These are phyloP conservation scores for Basipetospora chlamydospora DNA, from an alignment of 2,329 filamentous ascomycete genomes.

Conservation along the genomic window DNA sequence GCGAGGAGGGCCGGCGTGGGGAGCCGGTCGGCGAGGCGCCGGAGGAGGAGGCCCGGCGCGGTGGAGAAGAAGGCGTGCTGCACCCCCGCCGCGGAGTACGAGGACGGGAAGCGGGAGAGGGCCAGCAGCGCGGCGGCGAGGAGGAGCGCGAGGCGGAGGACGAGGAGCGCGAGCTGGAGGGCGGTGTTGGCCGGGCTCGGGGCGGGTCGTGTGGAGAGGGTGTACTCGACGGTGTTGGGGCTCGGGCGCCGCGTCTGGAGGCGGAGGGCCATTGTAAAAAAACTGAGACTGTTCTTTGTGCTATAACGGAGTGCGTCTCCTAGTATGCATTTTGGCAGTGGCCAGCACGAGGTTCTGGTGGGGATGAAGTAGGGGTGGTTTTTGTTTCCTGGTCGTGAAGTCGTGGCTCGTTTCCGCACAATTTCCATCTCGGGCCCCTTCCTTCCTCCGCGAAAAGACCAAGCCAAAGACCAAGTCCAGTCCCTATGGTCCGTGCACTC, in stretches of 20 bases:
- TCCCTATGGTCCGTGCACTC: too few relatives aligned
- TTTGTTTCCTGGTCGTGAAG: too few relatives aligned
- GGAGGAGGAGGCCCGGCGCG: constrained; percentile 14
- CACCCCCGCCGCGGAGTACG: constrained; percentile 9
- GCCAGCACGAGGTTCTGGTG: too few relatives aligned
- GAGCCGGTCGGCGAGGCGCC: constrained; percentile 16
- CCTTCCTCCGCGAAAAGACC: too few relatives aligned
- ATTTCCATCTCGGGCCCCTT: too few relatives aligned
- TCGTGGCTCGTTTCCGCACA: too few relatives aligned
- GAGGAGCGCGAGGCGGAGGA: constrained; percentile 26
- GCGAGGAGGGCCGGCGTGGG: constrained; percentile 27
- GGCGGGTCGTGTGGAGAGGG: constrained; percentile 64
- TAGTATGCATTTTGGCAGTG: too few relatives aligned
- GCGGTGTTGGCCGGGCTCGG: constrained; percentile 32
- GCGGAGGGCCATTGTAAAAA: too few relatives aligned
- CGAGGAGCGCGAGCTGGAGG: constrained; percentile 26
- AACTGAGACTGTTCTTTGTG: too few relatives aligned
- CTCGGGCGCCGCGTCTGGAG: constrained; percentile 56
- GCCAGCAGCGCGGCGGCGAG: constrained; percentile 17
- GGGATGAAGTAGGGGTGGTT: too few relatives aligned
- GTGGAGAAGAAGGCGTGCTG: constrained; percentile 13
- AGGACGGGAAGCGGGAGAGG: constrained; percentile 8
- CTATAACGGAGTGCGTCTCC: too few relatives aligned
- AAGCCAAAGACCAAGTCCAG: too few relatives aligned
- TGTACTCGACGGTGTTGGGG: constrained; percentile 83